Conservation (phyloP, 106 monocot species). For the Platanthera guangdongensis region DNA sequence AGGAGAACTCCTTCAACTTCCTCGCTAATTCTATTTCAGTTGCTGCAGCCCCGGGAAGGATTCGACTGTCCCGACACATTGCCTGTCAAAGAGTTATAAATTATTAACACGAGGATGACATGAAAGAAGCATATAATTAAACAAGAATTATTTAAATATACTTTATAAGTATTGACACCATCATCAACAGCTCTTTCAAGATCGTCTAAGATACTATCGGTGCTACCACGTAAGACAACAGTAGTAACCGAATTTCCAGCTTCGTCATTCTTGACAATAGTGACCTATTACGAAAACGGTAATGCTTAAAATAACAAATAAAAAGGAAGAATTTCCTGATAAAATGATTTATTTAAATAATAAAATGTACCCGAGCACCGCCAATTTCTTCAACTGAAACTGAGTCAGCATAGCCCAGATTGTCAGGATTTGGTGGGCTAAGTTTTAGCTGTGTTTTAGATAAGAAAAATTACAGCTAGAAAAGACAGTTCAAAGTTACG, state of each 20-base stretch:
- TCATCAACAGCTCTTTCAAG: conserved; percentile 99
- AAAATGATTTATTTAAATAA: neutral
- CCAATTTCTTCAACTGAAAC: conserved; percentile 93
- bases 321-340: neutral
- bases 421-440: conserved; percentile 82
- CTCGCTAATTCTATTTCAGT: conserved; percentile 88
- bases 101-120: neutral
- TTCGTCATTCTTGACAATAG: conserved; percentile 90
- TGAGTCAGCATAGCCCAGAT: conserved; percentile 90
- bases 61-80: conserved; percentile 94
- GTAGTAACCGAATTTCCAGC: conserved; percentile 93
- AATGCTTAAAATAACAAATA: neutral
- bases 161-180: conserved; percentile 99
- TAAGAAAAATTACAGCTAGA: conserved; percentile 1
- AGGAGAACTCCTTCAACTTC: conserved; percentile 86
- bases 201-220: conserved; percentile 96
- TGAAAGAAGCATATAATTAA: conserved; percentile 3
- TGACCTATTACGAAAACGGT: conserved; percentile 41
- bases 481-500: neutral
- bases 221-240: conserved; percentile 84
- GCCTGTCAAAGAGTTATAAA: conserved; percentile 34
- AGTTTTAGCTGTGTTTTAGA: conserved; percentile 65
- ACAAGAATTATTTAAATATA: conserved; percentile 12
- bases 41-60: conserved; percentile 90
- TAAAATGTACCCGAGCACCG: conserved; percentile 56